Evolutionary conservation across 2,329 filamentous ascomycete genomes (phyloP).

Genomic region (Xylaria sp.): DNA sequence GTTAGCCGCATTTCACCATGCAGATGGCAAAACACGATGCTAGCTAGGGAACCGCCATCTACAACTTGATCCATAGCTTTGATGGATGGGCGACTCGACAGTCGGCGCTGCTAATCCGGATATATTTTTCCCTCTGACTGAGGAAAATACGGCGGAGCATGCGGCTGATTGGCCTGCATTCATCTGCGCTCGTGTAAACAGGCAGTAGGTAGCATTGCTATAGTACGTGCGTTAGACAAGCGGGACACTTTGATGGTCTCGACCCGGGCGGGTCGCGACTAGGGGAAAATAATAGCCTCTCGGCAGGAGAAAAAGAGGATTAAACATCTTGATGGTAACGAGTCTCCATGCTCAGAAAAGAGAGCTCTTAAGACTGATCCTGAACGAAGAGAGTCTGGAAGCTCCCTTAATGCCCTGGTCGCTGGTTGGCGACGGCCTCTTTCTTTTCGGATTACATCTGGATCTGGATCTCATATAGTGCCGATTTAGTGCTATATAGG

Average conservation of each 20-base stretch:
- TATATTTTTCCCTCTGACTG: slow-evolving; percentile 9
- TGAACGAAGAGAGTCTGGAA: slow-evolving; percentile 3
- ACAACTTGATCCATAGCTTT: slow-evolving; percentile 3
- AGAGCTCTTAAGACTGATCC: slow-evolving; percentile 14
- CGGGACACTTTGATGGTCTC: slow-evolving; percentile 31
- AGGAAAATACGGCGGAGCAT: slow-evolving; percentile 13
- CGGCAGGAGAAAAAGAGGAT: slow-evolving; percentile 14
- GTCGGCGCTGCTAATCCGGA: slow-evolving; percentile 21
- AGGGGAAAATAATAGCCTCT: slow-evolving; percentile 12
- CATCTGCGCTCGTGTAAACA: slow-evolving; percentile 17
- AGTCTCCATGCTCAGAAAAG: not conserved
- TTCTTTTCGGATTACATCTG: slow-evolving; percentile 12
- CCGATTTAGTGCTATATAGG: slow-evolving; percentile 26
- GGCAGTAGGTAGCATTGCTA: slow-evolving; percentile 16
- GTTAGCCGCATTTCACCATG: slow-evolving; percentile 9
- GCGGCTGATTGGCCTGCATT: slow-evolving; percentile 32
- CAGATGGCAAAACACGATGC: slow-evolving; percentile 6
- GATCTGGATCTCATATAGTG: slow-evolving; percentile 37
- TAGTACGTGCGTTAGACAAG: slow-evolving; percentile 21
- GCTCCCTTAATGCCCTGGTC: not conserved
- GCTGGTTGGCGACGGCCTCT: slow-evolving; percentile 22
- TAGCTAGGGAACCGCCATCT: not conserved
- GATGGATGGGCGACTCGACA: slow-evolving; percentile 21
- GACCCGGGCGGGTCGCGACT: slow-evolving; percentile 21
- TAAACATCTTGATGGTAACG: not conserved